Percentiles rank a stretch among this genome's conserved stretches.
These are phyloP conservation scores for Solanum pinnatisectum DNA, from an alignment of 257 asterid species.

Conservation along the genomic window DNA sequence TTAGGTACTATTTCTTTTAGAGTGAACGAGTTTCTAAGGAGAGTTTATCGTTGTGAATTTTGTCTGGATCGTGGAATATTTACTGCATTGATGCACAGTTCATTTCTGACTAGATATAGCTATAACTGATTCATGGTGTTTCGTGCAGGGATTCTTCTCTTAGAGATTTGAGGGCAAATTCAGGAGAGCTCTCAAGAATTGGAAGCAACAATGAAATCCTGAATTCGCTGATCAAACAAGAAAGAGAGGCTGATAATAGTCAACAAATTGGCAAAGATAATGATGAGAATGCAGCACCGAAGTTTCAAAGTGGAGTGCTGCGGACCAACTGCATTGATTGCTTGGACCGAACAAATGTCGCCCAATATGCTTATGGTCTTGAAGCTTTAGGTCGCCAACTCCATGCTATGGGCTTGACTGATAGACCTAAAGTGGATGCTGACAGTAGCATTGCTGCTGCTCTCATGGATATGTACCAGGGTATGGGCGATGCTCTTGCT, in stretches of 20 bases:
- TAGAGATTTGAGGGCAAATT: conserved; percentile 58
- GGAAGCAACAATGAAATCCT: conserved; percentile 30
- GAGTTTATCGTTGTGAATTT: background rate
- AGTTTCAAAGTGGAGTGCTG: conserved; percentile 88
- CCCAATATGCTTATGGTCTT: conserved; percentile 95
- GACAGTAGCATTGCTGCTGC: conserved; percentile 98
- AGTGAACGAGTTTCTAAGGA: background rate
- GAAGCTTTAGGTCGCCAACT: conserved; percentile 97
- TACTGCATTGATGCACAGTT: background rate
- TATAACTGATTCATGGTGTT: conserved; percentile 2
- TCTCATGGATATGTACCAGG: conserved; percentile 97
- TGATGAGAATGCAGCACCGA: conserved; percentile 32
- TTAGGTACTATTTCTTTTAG: background rate
- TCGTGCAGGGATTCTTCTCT: conserved; percentile 65
- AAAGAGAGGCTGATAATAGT: conserved; percentile 39
- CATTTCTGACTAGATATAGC: background rate
- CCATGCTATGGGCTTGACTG: conserved; percentile 78
- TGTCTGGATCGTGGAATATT: background rate
- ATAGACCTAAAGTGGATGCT: conserved; percentile 81
- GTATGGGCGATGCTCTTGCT: conserved; percentile 99
- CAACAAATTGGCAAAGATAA: conserved; percentile 31
- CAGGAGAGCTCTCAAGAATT: conserved; percentile 65
- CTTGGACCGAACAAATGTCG: conserved; percentile 95
- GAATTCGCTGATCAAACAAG: conserved; percentile 46
- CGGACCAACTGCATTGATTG: conserved; percentile 99